phyloP scores from a whole-genome alignment of 2,329 filamentous ascomycete genomes.

The Talaromyces sp. region DNA sequence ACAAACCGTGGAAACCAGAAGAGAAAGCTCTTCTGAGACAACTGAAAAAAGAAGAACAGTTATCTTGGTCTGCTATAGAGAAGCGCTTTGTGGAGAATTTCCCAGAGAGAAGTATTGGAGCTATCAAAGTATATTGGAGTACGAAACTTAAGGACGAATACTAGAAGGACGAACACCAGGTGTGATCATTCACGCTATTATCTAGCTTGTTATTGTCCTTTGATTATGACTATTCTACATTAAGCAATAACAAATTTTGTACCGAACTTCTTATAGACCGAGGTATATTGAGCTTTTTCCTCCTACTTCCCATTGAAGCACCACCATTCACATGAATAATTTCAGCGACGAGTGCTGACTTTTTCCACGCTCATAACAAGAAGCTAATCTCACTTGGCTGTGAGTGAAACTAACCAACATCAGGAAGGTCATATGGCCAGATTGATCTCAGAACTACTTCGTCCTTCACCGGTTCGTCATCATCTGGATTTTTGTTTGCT shows the following conservation, averaged over 20 bases:
- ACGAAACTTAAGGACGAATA: neutral
- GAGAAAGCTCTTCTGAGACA: neutral
- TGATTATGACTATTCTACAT: no score
- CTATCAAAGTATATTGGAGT: neutral
- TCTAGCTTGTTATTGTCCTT: neutral
- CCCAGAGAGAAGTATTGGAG: neutral
- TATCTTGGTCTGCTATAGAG: neutral
- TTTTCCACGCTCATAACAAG: neutral
- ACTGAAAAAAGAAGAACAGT: neutral
- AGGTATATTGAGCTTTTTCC: no score
- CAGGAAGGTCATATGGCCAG: slow-evolving; percentile 26
- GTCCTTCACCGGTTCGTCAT: slow-evolving; percentile 30
- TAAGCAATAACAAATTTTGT: no score
- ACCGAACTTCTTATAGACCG: no score
- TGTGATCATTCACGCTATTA: neutral
- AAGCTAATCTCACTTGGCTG: neutral
- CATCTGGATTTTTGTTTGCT: slow-evolving; percentile 22
- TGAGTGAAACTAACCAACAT: neutral
- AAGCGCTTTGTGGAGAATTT: neutral
- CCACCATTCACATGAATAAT: neutral
- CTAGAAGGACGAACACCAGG: neutral
- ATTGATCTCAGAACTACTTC: slow-evolving; percentile 29
- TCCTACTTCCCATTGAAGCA: no score
- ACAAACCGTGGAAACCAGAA: neutral
- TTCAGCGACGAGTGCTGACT: neutral